Base-by-base conservation (phyloP, 2,329 filamentous ascomycete species). In the Kalmusia sp. region DNA sequence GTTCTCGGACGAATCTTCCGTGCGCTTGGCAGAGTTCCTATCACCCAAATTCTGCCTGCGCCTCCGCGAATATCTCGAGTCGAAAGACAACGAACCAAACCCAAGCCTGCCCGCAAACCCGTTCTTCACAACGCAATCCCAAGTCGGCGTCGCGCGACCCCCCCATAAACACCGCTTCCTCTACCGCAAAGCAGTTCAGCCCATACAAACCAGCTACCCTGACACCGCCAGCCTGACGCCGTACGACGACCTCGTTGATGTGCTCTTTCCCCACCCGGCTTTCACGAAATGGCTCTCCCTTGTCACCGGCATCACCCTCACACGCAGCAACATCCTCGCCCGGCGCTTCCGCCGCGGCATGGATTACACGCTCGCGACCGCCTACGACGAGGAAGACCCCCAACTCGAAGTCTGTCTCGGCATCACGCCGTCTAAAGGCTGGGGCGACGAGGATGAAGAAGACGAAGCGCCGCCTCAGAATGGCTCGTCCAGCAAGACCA, bases 91-190 rank as follows among this genome's bases (percentile, higher is more conserved):
- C 17, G 70, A 76, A 1, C 73, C 77, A 14, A 72, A 78, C 14
- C 85, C 82, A 39, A 84, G 45, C 33, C 56, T 71, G 17, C 67
- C 67, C 8, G 48, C 67, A 9, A 73, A 72, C 55, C 72, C 70
- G 1, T 62, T 64, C 44, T 64, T 64, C 50, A 62, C 61, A 35
- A 59, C 63, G 30, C 46, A 47, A 5, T 65, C 66, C 3, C 64
- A 77, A 77, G 57, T 84, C 79, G 35, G 76, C 77, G 89, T 96
- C 7, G 91, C 95, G 6, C 84, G 86, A 27, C 95, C 95, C 33
- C 95, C 95, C 0, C 93, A 99, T 78, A 99, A 99, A 79, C 92
- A 97, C 70, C 90, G 93, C 12, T 99, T 89, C 73, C 80, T 96
- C 2, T 99, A 95, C 75, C 84, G 91, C 54, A 87, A 92, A 62